Base-by-base conservation (phyloP, 2,329 filamentous ascomycete species). In the Aspergillus sp. region DNA sequence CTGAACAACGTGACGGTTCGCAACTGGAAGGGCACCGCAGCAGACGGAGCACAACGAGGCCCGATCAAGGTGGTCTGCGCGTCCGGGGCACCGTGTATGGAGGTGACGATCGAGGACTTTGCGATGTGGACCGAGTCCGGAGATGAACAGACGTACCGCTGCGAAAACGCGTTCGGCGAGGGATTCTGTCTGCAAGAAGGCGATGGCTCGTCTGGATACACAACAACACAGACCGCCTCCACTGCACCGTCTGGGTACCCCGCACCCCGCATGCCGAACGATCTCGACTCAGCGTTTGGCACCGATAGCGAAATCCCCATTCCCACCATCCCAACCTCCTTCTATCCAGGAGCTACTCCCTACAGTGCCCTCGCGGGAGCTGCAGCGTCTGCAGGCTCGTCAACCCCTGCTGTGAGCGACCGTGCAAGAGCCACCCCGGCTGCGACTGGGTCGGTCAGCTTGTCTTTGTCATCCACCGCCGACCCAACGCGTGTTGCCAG, bases 51-150 rank as follows among this genome's bases (percentile, higher is more conserved):
- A 4, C 57, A 76, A 53, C 79, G 84, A 21, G 82, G 81, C 0
- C 83, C 84, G 2, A 75, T 87, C 64, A 80, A 82, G 57, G 70
- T 85, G 43, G 68, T 77, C 35, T 86, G 83, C 62, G 77, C 82
- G 0, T 74, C 79, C 56, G 72, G 64, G 2, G 77, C 76, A 1
- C 84, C 84, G 12, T 86, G 84, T 73, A 80, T 76, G 3, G 78
- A 79, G 53, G 76, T 85, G 60, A 76, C 70, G 15, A 77, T 85
- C 58, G 70, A 71, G 4, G 77, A 84, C 64, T 79, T 85, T 60
- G 71, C 75, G 35, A 82, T 86, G 78, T 72, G 69, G 70, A 72
- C 70, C 25, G 70, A 73, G 41, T 59, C 59, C 14, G 70, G 69
- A 3, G 52, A 62, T 43, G 54, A 62, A 33, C 59, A 72, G 50